Conservation (phyloP, 139 green algal species). For the Chlorella ohadii region DNA sequence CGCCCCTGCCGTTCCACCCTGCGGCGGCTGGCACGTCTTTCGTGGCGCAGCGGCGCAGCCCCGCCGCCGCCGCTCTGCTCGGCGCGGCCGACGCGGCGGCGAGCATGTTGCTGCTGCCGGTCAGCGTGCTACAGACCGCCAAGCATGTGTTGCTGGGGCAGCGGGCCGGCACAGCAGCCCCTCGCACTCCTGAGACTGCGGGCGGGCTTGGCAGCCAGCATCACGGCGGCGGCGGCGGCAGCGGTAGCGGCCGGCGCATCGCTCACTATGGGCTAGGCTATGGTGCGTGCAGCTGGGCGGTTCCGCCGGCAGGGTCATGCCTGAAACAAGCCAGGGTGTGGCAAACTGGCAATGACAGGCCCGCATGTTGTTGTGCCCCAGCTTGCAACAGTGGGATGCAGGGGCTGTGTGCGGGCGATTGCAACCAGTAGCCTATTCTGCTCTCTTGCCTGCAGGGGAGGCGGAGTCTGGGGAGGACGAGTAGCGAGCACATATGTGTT, state of each 20-base stretch:
- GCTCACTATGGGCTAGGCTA: neutral
- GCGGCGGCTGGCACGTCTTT: no score
- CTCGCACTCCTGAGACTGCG: neutral
- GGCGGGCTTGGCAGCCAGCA: neutral
- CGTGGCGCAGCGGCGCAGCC: neutral
- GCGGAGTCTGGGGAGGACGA: no score
- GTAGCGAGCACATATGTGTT: no score
- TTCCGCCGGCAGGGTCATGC: no score
- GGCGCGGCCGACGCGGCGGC: neutral
- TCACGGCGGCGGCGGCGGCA: neutral
- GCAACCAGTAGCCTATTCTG: no score
- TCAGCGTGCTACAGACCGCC: constrained; percentile 24
- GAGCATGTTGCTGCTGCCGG: constrained; percentile 16
- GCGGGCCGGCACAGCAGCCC: neutral
- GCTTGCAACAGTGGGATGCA: neutral
- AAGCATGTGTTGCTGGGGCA: neutral
- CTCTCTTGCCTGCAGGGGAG: no score
- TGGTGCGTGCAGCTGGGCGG: neutral
- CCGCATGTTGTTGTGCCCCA: no score
- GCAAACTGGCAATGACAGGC: no score
- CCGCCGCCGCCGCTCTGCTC: neutral
- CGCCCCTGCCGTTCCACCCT: no score
- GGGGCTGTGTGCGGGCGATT: neutral
- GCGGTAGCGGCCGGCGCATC: neutral
- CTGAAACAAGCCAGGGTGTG: no score